phyloP scores from a whole-genome alignment of 495 filamentous ascomycete species.

The Margaritispora aquatica region DNA sequence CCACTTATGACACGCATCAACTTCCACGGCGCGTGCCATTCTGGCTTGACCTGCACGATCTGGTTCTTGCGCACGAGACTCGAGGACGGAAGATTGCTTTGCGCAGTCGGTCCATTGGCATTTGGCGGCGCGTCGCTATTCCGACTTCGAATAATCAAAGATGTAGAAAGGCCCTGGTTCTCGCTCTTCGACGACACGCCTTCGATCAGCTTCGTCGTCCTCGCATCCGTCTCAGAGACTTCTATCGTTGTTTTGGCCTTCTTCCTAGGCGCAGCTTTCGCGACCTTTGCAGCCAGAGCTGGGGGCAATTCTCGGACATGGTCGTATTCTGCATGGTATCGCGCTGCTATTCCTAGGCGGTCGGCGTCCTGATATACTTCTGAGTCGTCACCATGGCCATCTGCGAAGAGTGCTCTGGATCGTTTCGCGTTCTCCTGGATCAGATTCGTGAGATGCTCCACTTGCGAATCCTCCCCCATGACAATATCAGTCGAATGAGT shows the following conservation, averaged over 20 bases:
- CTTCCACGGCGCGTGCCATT: slow-evolving; percentile 99
- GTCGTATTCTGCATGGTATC: slow-evolving; percentile 74
- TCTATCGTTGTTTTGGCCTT: slow-evolving; percentile 35
- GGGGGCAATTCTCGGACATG: slow-evolving; percentile 78
- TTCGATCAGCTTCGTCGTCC: slow-evolving; percentile 65
- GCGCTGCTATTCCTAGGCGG: slow-evolving; percentile 47
- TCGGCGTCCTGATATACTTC: slow-evolving; percentile 30
- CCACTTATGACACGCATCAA: slow-evolving; percentile 96
- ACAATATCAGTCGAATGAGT: slow-evolving; percentile 5
- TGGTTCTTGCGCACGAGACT: slow-evolving; percentile 28
- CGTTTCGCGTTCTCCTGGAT: slow-evolving; percentile 60
- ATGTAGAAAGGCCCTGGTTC: slow-evolving; percentile 43
- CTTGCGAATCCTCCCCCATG: slow-evolving; percentile 1
- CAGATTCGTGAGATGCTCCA: slow-evolving; percentile 22
- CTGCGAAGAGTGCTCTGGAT: slow-evolving; percentile 57
- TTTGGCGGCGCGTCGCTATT: slow-evolving; percentile 26
- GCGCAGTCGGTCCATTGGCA: slow-evolving; percentile 39
- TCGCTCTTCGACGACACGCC: slow-evolving; percentile 43
- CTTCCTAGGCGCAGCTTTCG: slow-evolving; percentile 52
- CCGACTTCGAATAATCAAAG: slow-evolving; percentile 46
- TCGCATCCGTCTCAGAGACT: slow-evolving; percentile 37
- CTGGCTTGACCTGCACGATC: slow-evolving; percentile 67
- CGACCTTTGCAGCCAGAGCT: slow-evolving; percentile 77
- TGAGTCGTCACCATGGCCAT: slow-evolving; percentile 38
- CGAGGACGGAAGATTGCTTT: slow-evolving; percentile 39